Percentiles rank a stretch among this genome's conserved stretches.
phyloP scores from a whole-genome alignment of 116 monocot genomes.

The Papilionanthe hybrid region DNA sequence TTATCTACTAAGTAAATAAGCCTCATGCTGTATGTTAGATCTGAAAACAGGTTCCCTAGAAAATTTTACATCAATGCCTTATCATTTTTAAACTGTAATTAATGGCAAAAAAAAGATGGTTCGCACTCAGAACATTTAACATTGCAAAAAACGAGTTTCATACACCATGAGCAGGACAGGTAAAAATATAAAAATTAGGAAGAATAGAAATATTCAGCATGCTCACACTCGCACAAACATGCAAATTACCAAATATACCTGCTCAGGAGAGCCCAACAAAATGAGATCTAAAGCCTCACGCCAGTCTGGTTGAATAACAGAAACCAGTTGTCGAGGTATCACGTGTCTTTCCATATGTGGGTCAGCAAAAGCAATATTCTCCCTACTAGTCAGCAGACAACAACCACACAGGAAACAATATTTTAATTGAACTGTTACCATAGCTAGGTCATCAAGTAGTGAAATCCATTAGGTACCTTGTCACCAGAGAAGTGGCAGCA shows the following conservation, averaged over 20 bases:
- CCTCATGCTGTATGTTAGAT: not conserved
- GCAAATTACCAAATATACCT: slow-evolving; percentile 37
- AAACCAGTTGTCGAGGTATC: slow-evolving; percentile 36
- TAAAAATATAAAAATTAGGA: not conserved
- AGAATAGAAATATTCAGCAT: not conserved
- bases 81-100: not conserved
- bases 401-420: not conserved
- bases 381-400: slow-evolving; percentile 24
- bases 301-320: slow-evolving; percentile 74
- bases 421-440: not conserved
- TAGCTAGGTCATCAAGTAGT: not conserved
- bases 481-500: slow-evolving; percentile 32
- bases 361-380: slow-evolving; percentile 43
- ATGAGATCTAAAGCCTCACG: slow-evolving; percentile 90
- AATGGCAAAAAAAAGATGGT: not conserved
- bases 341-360: slow-evolving; percentile 56
- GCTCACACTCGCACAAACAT: not conserved
- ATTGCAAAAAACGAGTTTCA: not conserved
- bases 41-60: not conserved
- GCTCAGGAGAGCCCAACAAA: slow-evolving; percentile 75
- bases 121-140: not conserved
- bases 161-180: not conserved
- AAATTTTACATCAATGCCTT: not conserved
- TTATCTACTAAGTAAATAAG: not conserved
- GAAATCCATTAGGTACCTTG: slow-evolving; percentile 43